phyloP scores from a whole-genome alignment of 1,284 basidiomycete species.

The Meira nashicola region DNA sequence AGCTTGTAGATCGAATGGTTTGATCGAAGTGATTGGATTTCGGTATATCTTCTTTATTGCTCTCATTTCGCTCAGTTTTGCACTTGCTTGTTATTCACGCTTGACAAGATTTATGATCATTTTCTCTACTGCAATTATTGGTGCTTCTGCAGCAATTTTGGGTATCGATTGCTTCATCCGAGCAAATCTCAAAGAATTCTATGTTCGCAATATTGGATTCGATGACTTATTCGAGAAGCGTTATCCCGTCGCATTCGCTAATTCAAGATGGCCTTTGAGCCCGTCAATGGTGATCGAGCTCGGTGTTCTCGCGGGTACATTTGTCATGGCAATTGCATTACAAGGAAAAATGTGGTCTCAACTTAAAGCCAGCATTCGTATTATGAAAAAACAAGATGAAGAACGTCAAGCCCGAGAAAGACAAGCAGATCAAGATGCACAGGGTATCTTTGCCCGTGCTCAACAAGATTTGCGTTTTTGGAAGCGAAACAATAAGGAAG shows the following conservation, averaged over 20 bases:
- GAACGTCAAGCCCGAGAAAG: slow-evolving; percentile 71
- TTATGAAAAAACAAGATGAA: slow-evolving; percentile 70
- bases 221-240: slow-evolving; percentile 61
- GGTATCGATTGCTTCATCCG: slow-evolving; percentile 83
- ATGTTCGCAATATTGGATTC: slow-evolving; percentile 89
- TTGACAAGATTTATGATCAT: slow-evolving; percentile 35
- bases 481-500: slow-evolving; percentile 60
- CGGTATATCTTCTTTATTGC: slow-evolving; percentile 85
- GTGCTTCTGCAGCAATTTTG: slow-evolving; percentile 84
- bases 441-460: slow-evolving; percentile 64
- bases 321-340: slow-evolving; percentile 68
- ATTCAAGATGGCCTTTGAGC: slow-evolving; percentile 64
- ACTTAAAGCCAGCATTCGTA: slow-evolving; percentile 69
- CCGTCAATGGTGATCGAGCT: slow-evolving; percentile 68
- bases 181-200: slow-evolving; percentile 87
- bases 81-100: slow-evolving; percentile 27
- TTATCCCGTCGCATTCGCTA: slow-evolving; percentile 27
- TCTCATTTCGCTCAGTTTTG: slow-evolving; percentile 46
- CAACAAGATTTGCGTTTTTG: slow-evolving; percentile 71
- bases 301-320: slow-evolving; percentile 72
- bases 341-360: slow-evolving; percentile 68
- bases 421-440: slow-evolving; percentile 60
- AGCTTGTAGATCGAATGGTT: slow-evolving; percentile 72
- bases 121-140: slow-evolving; percentile 76
- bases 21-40: slow-evolving; percentile 66